A percentile compares a stretch with the other conserved stretches of the same genome.
Evolutionary conservation across 2,329 filamentous ascomycete species (phyloP).

Genomic region (Aureobasidium melanogenum): DNA sequence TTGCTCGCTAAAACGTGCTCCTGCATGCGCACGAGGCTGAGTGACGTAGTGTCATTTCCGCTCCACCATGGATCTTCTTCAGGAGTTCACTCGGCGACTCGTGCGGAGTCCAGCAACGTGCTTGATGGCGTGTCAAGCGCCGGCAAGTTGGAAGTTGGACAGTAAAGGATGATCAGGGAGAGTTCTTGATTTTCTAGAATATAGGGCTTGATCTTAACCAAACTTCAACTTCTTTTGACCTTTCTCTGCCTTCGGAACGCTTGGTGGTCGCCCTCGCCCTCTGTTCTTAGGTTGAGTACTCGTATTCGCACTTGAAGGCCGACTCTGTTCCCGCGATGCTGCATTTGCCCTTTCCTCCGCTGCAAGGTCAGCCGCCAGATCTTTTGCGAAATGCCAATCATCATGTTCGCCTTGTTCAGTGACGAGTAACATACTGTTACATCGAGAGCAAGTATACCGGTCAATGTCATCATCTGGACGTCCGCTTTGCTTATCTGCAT

Average conservation of each 20-base stretch:
- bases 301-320: constrained; percentile 7
- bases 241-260: constrained; percentile 28
- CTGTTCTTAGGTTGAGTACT: constrained; percentile 15
- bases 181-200: background rate
- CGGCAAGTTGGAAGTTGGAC: background rate
- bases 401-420: constrained; percentile 62
- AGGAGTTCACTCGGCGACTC: background rate
- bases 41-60: background rate
- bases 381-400: constrained; percentile 92
- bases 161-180: background rate
- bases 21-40: background rate
- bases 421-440: constrained; percentile 35
- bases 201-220: constrained; percentile 21
- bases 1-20: background rate
- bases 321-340: constrained; percentile 16
- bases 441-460: constrained; percentile 53
- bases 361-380: constrained; percentile 71
- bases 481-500: background rate
- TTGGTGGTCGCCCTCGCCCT: constrained; percentile 29
- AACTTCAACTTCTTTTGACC: constrained; percentile 39
- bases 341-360: constrained; percentile 44
- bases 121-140: background rate
- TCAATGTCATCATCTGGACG: constrained; percentile 17
- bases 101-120: background rate
- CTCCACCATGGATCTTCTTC: background rate